phyloP scores from a whole-genome alignment of 352 stramenopile genomes.

The Pythium rhizo-oryzae region DNA sequence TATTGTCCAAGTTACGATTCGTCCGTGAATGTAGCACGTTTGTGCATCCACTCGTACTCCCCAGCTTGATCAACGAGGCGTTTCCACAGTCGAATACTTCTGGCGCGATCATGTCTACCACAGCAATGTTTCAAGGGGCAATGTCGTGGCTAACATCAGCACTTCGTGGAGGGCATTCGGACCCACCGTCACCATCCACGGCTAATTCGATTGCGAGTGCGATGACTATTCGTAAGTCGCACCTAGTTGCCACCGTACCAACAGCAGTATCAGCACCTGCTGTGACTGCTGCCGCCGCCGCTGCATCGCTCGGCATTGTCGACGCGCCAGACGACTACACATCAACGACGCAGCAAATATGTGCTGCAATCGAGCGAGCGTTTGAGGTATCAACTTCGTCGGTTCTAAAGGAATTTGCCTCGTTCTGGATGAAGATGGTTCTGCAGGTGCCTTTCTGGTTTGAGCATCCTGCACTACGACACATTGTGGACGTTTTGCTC shows the following conservation, averaged over 20 bases:
- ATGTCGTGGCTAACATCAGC: slow-evolving; percentile 38
- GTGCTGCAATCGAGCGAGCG: slow-evolving; percentile 52
- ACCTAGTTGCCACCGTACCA: slow-evolving; percentile 30
- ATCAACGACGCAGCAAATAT: slow-evolving; percentile 53
- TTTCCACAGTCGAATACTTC: slow-evolving; percentile 31
- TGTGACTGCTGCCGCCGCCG: slow-evolving; percentile 37
- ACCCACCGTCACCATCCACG: slow-evolving; percentile 31
- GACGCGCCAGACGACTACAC: slow-evolving; percentile 46
- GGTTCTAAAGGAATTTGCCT: slow-evolving; percentile 40
- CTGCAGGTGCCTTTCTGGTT: slow-evolving; percentile 81
- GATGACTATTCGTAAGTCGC: slow-evolving; percentile 34
- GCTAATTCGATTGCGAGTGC: slow-evolving; percentile 33
- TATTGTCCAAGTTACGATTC: slow-evolving; percentile 72
- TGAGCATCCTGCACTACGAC: slow-evolving; percentile 67
- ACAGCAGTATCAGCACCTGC: slow-evolving; percentile 23
- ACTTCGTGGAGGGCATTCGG: slow-evolving; percentile 24
- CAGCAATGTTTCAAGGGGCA: slow-evolving; percentile 33
- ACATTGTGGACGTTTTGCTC: slow-evolving; percentile 69
- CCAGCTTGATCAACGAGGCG: slow-evolving; percentile 34
- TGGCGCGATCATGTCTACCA: slow-evolving; percentile 30
- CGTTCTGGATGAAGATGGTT: slow-evolving; percentile 67
- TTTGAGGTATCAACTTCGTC: slow-evolving; percentile 61
- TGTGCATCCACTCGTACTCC: slow-evolving; percentile 33
- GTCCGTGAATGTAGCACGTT: slow-evolving; percentile 65
- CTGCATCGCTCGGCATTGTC: slow-evolving; percentile 55